These are phyloP conservation scores for Lineolata rhizophorae DNA, from an alignment of 495 filamentous ascomycete species.

Conservation along the genomic window DNA sequence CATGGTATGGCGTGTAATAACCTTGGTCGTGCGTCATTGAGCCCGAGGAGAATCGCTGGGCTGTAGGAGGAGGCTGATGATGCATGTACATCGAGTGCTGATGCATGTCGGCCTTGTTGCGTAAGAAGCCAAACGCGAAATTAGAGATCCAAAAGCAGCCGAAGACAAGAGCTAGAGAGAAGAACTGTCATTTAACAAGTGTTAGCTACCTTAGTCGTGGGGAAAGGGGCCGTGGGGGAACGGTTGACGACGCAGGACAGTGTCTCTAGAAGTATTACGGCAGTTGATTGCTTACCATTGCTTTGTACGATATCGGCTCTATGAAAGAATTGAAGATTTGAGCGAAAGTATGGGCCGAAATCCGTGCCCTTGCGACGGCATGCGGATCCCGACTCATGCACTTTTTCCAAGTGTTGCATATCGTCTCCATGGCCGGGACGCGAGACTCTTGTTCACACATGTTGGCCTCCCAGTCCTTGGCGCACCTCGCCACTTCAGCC, in stretches of 20 bases:
- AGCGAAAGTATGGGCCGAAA: slow-evolving; percentile 59
- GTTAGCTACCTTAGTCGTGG: too few relatives aligned
- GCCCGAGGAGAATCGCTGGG: too few relatives aligned
- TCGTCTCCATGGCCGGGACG: slow-evolving; percentile 46
- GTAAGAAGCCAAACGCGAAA: slow-evolving; percentile 1
- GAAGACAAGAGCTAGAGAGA: slow-evolving; percentile 1
- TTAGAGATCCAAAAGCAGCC: background rate
- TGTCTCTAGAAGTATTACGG: background rate
- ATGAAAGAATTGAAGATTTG: slow-evolving; percentile 57
- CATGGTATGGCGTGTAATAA: too few relatives aligned
- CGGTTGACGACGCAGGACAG: too few relatives aligned
- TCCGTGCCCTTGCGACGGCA: slow-evolving; percentile 39
- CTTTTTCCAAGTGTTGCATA: slow-evolving; percentile 57
- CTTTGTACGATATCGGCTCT: slow-evolving; percentile 51
- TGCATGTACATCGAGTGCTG: too few relatives aligned
- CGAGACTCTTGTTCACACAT: slow-evolving; percentile 37
- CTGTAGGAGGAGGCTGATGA: too few relatives aligned
- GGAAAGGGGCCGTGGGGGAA: too few relatives aligned
- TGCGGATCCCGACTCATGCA: slow-evolving; percentile 67
- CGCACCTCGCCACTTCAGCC: slow-evolving; percentile 49
- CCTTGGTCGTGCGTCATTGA: too few relatives aligned
- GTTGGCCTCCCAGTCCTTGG: slow-evolving; percentile 48
- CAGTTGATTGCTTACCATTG: slow-evolving; percentile 29
- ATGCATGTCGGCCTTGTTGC: too few relatives aligned
- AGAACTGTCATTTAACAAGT: background rate